Percentiles rank a stretch among this genome's conserved stretches.
These are phyloP conservation scores for Fusarium sp. DNA, from an alignment of 2,329 filamentous ascomycete genomes.

Conservation along the genomic window DNA sequence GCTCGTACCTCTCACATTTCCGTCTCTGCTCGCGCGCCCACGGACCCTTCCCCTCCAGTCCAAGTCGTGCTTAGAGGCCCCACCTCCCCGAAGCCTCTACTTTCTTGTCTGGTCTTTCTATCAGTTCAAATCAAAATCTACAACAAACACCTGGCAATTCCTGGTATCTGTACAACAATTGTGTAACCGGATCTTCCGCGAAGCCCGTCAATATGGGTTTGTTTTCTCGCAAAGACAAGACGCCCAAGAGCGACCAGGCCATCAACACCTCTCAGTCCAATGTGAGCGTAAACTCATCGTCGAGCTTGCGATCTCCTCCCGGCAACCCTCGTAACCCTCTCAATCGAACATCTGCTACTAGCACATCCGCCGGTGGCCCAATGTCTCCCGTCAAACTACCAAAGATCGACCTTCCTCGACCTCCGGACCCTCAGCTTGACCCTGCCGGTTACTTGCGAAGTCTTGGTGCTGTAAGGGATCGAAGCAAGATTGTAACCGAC, in stretches of 20 bases:
- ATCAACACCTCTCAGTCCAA: conserved; percentile 62
- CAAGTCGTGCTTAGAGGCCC: conserved; percentile 34
- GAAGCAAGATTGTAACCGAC: conserved; percentile 78
- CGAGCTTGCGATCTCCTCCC: conserved; percentile 53
- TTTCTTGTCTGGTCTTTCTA: conserved; percentile 40
- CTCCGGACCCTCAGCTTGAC: conserved; percentile 88
- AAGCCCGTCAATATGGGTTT: conserved; percentile 62
- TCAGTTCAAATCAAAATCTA: conserved; percentile 38
- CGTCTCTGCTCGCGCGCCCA: conserved; percentile 28
- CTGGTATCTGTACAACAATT: conserved; percentile 22
- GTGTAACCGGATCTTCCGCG: conserved; percentile 13
- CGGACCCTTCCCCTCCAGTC: conserved; percentile 44
- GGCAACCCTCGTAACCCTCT: conserved; percentile 50
- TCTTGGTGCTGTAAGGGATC: conserved; percentile 86
- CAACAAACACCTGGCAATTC: conserved; percentile 14
- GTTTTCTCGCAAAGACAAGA: conserved; percentile 68
- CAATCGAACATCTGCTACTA: conserved; percentile 66
- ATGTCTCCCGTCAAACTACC: conserved; percentile 70
- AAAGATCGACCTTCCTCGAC: conserved; percentile 83
- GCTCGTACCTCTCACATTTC: conserved; percentile 41
- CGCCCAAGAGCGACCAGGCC: conserved; percentile 57
- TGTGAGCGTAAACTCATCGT: conserved; percentile 65
- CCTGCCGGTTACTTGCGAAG: conserved; percentile 92
- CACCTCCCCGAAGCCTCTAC: conserved; percentile 40
- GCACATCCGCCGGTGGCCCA: conserved; percentile 60